Percentiles rank a stretch among this genome's conserved stretches.
phyloP scores from a whole-genome alignment of 2,329 filamentous ascomycete species.

The Aspergillus aculeatinus region DNA sequence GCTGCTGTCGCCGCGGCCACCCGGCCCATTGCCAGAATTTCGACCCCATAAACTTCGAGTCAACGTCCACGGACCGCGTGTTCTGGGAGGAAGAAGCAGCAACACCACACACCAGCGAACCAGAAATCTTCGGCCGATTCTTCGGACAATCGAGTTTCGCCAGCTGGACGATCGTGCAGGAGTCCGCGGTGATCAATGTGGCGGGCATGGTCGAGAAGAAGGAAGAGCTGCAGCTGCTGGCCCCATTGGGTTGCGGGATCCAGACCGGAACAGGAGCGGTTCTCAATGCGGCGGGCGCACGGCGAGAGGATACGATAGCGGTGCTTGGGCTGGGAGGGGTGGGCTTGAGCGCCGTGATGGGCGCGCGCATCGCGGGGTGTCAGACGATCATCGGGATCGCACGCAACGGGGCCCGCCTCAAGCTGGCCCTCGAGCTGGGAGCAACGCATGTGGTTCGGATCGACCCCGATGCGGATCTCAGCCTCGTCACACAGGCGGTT shows the following conservation, averaged over 20 bases:
- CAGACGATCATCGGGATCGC: slow-evolving; percentile 45
- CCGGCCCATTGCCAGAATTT: slow-evolving; percentile 53
- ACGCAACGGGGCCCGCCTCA: slow-evolving; percentile 35
- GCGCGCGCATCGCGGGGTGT: slow-evolving; percentile 46
- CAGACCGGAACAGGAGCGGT: slow-evolving; percentile 10
- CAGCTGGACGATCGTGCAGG: slow-evolving; percentile 39
- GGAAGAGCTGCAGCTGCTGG: slow-evolving; percentile 34
- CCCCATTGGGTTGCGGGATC: slow-evolving; percentile 9
- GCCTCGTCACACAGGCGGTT: slow-evolving; percentile 36
- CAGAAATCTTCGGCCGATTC: slow-evolving; percentile 42
- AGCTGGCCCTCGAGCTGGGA: slow-evolving; percentile 42
- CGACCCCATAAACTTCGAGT: slow-evolving; percentile 47
- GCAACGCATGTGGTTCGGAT: slow-evolving; percentile 38
- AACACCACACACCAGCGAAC: slow-evolving; percentile 9
- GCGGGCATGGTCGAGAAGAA: slow-evolving; percentile 34
- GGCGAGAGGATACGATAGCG: background rate
- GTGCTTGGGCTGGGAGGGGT: slow-evolving; percentile 50
- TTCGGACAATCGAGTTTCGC: slow-evolving; percentile 52
- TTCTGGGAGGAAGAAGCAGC: background rate
- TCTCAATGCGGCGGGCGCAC: slow-evolving; percentile 1
- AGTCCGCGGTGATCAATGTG: slow-evolving; percentile 46
- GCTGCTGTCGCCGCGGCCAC: slow-evolving; percentile 48
- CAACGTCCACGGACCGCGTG: slow-evolving; percentile 4
- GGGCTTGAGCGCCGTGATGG: slow-evolving; percentile 50
- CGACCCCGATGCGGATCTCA: slow-evolving; percentile 28